These are phyloP conservation scores for Thelephora aurantiotincta DNA, from an alignment of 768 basidiomycete genomes.

Conservation along the genomic window DNA sequence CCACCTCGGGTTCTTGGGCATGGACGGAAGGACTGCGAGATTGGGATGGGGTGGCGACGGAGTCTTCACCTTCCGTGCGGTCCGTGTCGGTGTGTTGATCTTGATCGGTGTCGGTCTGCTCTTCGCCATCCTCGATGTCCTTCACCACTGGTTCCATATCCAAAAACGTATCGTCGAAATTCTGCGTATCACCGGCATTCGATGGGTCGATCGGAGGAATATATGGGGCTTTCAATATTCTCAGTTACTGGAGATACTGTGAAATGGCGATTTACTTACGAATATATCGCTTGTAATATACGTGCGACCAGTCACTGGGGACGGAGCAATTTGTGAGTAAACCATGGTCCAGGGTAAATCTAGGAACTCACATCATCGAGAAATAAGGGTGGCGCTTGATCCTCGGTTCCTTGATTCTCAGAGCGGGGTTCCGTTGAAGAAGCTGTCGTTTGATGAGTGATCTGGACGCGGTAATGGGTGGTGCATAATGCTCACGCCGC, in stretches of 20 bases:
- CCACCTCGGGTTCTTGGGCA: slow-evolving; percentile 37
- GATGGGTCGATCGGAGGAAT: slow-evolving; percentile 84
- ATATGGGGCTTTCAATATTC: slow-evolving; percentile 54
- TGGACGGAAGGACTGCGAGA: slow-evolving; percentile 64
- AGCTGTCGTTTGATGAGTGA: slow-evolving; percentile 33
- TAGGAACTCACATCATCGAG: slow-evolving; percentile 64
- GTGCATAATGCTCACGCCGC: slow-evolving; percentile 50
- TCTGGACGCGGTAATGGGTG: background rate
- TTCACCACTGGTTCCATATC: slow-evolving; percentile 91
- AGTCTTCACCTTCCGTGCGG: slow-evolving; percentile 58
- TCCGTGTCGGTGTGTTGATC: slow-evolving; percentile 60
- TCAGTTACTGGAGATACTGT: slow-evolving; percentile 6
- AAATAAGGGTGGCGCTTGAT: slow-evolving; percentile 95
- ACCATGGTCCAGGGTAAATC: slow-evolving; percentile 1
- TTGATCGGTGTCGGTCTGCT: slow-evolving; percentile 53
- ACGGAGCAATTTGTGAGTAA: slow-evolving; percentile 8
- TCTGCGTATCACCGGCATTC: slow-evolving; percentile 91
- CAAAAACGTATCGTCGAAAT: slow-evolving; percentile 95
- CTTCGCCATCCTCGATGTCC: slow-evolving; percentile 33
- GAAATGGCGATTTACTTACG: slow-evolving; percentile 34
- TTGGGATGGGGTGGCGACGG: slow-evolving; percentile 66
- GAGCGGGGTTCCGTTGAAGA: slow-evolving; percentile 81
- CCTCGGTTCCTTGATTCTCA: slow-evolving; percentile 84
- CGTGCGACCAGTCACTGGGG: slow-evolving; percentile 81
- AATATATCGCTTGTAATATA: slow-evolving; percentile 89